Percentiles rank a stretch among this genome's conserved stretches.
These are phyloP conservation scores for Candida sanyaensis DNA, from an alignment of 1,139 yeast species.

Conservation along the genomic window DNA sequence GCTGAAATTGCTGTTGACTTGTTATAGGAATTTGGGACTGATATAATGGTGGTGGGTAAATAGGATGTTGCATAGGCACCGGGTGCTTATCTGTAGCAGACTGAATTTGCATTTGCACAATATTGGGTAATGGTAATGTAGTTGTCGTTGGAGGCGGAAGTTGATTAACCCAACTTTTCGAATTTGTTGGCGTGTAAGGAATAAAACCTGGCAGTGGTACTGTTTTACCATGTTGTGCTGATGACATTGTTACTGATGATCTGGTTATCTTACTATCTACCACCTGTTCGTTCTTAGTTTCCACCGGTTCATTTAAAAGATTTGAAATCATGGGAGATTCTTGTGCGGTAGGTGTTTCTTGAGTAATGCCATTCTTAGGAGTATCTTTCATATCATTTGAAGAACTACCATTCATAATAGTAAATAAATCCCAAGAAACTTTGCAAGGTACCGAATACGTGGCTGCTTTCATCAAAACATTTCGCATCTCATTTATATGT, in stretches of 20 bases:
- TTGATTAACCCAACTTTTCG: slow-evolving; percentile 4
- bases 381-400: slow-evolving; percentile 1
- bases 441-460: slow-evolving; percentile 17
- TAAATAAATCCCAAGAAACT: slow-evolving; percentile 20
- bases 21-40: background rate
- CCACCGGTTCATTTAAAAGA: slow-evolving; percentile 13
- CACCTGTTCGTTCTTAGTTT: background rate
- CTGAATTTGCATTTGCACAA: background rate
- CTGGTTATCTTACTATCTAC: slow-evolving; percentile 1
- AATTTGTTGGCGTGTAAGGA: background rate
- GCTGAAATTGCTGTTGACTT: slow-evolving; percentile 2
- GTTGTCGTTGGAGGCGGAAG: slow-evolving; percentile 1
- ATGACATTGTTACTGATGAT: background rate
- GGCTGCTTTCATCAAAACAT: slow-evolving; percentile 14
- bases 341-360: slow-evolving; percentile 13
- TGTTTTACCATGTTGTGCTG: background rate
- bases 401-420: slow-evolving; percentile 15
- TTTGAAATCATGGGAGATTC: slow-evolving; percentile 17
- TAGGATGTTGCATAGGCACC: background rate
- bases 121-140: background rate
- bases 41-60: background rate
- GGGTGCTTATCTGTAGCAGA: background rate
- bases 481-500: slow-evolving; percentile 15
- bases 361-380: slow-evolving; percentile 5
- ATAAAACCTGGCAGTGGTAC: background rate